Evolutionary conservation across 2,329 filamentous ascomycete species (phyloP), one percentile per base, ranked within the genome.

Genomic region (Trichoderma gracile): DNA sequence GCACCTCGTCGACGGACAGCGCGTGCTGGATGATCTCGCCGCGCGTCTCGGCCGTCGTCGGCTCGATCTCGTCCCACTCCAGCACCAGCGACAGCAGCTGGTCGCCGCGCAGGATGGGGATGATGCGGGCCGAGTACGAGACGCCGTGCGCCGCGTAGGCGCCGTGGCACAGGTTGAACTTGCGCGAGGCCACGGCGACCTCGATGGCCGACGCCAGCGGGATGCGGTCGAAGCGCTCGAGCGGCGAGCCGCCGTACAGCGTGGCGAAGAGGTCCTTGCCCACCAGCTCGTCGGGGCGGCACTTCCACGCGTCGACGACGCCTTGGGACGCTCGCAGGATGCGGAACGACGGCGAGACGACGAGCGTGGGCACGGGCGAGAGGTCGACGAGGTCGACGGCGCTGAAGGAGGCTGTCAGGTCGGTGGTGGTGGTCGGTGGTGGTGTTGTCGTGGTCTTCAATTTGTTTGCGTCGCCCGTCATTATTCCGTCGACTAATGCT

Each of bases 1-100:
- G 87, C 5, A 80, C 81, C 68, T 86, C 82, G 68, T 81, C 81
- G 59, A 77, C 73, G 69, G 82, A 80, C 61, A 74, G 70, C 40
- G 70, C 71, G 38, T 67, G 71, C 46, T 69, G 63, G n/a, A 67
- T 67, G 9, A 69, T 38, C 8, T 72, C 72, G 53, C 67, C 66
- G 21, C 70, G 65, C 9, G 47, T 12, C 0, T 65, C 55, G 2
- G 49, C 53, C 46, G 23, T 46, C 14, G 3, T 65, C 64, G 33
- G 33, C 47, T 70, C 67, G 30, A 67, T 68, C 64, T 70, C 66
- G 30, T 73, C 70, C 74, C 74, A 77, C 58, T 76, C 74, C 14
- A 76, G 58, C n/a, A 73, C 40, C 10, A 76, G 63, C 12, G 69
- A 73, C n/a, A 75, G 45, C 56, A 76, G 69, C 40, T 72, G 65